Conservation (phyloP, 495 filamentous ascomycete genomes). For the Amniculicola lignicola region DNA sequence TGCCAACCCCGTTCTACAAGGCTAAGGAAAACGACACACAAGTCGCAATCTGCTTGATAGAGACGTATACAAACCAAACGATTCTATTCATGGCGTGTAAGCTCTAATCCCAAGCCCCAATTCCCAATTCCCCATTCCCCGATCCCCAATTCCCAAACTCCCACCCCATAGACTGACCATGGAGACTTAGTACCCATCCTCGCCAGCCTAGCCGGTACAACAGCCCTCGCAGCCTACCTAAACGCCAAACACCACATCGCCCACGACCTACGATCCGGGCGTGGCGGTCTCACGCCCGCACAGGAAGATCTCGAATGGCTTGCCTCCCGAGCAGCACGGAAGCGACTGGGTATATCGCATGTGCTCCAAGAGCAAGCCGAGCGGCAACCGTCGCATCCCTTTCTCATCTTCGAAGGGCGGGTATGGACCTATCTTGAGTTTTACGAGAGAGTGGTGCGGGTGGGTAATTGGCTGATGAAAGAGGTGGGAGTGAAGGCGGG, state of each 20-base stretch:
- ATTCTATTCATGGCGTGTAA: no score
- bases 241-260: conserved; percentile 36
- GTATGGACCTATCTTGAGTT: conserved; percentile 42
- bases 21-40: no score
- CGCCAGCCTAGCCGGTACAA: conserved; percentile 17
- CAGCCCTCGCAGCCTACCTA: conserved; percentile 30
- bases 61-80: no score
- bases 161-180: no score
- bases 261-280: conserved; percentile 36
- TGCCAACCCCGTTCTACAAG: no score
- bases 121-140: no score
- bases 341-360: conserved; percentile 37
- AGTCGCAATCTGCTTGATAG: no score
- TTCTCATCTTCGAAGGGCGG: conserved; percentile 43
- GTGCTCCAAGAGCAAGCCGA: conserved; percentile 39
- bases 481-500: conserved; percentile 41
- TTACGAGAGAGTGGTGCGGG: conserved; percentile 33
- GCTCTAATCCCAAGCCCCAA: no score
- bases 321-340: conserved; percentile 7
- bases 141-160: no score
- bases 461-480: conserved; percentile 45
- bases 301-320: conserved; percentile 14
- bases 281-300: conserved; percentile 4
- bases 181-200: conserved; percentile 21
- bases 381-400: conserved; percentile 32